Evolutionary conservation across 805 yeast species (phyloP).

Genomic region (Lipomyces yamanashiensis): DNA sequence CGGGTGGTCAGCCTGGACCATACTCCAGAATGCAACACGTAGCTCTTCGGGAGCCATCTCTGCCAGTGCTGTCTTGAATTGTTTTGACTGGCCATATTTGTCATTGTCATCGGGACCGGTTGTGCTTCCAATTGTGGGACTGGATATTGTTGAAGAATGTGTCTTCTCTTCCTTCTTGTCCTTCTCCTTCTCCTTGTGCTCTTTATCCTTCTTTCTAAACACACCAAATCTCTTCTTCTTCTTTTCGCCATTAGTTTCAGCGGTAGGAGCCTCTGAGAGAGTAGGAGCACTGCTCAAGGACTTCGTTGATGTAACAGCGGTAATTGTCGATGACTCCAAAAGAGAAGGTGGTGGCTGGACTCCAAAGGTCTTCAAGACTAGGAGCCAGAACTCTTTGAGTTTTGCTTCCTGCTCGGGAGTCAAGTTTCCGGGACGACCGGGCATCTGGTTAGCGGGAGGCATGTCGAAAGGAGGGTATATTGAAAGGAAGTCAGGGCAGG

Average conservation of each 20-base stretch:
- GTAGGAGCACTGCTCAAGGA: slow-evolving; percentile 21
- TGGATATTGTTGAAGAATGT: slow-evolving; percentile 19
- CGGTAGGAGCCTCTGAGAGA: slow-evolving; percentile 11
- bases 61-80: slow-evolving; percentile 55
- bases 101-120: slow-evolving; percentile 37
- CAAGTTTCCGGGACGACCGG: slow-evolving; percentile 48
- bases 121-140: slow-evolving; percentile 17
- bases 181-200: slow-evolving; percentile 18
- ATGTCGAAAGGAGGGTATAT: slow-evolving; percentile 35
- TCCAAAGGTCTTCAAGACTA: slow-evolving; percentile 29
- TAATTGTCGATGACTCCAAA: slow-evolving; percentile 28
- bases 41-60: slow-evolving; percentile 58
- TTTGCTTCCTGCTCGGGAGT: slow-evolving; percentile 47
- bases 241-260: slow-evolving; percentile 19
- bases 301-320: slow-evolving; percentile 10
- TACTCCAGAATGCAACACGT: slow-evolving; percentile 59
- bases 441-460: slow-evolving; percentile 26
- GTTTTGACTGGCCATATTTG: slow-evolving; percentile 36
- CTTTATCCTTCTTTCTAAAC: slow-evolving; percentile 35
- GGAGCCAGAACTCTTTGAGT: slow-evolving; percentile 49
- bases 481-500: slow-evolving; percentile 24
- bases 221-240: slow-evolving; percentile 39
- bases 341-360: slow-evolving; percentile 38
- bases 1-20: slow-evolving; percentile 76
- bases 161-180: slow-evolving; percentile 24